Conservation (phyloP, 83 land plant genomes). For the Thuja plicata region DNA sequence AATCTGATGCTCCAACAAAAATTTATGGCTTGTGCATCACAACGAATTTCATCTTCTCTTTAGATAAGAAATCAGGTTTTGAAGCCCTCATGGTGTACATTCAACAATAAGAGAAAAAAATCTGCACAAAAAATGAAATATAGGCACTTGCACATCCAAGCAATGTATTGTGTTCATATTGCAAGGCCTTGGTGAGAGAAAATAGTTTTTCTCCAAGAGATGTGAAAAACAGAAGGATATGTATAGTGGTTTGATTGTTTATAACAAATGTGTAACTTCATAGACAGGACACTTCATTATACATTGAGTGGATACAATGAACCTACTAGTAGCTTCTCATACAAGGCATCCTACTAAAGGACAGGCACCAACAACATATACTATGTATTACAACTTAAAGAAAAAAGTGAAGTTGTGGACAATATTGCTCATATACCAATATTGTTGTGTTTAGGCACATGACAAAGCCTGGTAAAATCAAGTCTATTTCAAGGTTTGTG, state of each 20-base stretch:
- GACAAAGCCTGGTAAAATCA: not conserved
- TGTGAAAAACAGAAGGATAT: not conserved
- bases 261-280: not conserved
- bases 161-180: not conserved
- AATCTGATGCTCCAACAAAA: not conserved
- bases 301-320: too few species aligned
- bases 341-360: not conserved
- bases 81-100: not conserved
- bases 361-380: not conserved
- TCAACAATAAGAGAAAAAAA: not conserved
- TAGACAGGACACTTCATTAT: too few species aligned
- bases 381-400: not conserved
- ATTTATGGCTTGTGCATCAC: not conserved
- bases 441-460: not conserved
- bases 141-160: not conserved
- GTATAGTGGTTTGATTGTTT: not conserved
- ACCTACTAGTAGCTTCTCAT: not conserved
- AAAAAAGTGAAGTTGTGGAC: not conserved
- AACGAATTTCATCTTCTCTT: not conserved
- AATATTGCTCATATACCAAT: not conserved
- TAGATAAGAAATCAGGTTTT: too few species aligned
- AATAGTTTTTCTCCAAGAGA: not conserved
- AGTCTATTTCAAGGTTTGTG: not conserved
- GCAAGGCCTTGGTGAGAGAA: not conserved
- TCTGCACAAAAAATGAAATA: not conserved